These are phyloP conservation scores for Cryptosporidium sp. DNA, from an alignment of 169 alveolate species.

Conservation along the genomic window DNA sequence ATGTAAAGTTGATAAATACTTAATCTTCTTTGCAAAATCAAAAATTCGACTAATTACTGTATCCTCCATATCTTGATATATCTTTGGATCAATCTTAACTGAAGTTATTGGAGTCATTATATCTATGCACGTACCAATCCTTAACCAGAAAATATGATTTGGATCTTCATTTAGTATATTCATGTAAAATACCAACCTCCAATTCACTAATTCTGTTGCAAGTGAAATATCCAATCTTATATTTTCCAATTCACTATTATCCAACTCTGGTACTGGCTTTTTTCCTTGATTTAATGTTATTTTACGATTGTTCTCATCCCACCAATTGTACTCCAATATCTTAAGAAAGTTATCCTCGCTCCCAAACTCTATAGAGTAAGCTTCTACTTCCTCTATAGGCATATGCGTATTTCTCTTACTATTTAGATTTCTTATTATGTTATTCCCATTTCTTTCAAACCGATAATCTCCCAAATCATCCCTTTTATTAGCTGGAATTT, in stretches of 20 bases:
- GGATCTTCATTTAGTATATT: conserved; percentile 34
- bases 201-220: conserved; percentile 60
- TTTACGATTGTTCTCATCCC: neutral
- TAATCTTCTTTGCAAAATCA: conserved; percentile 21
- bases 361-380: conserved; percentile 54
- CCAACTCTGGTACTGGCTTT: conserved; percentile 4
- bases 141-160: conserved; percentile 55
- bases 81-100: conserved; percentile 62
- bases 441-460: neutral
- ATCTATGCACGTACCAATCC: conserved; percentile 39
- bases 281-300: conserved; percentile 15
- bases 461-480: neutral
- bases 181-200: conserved; percentile 73
- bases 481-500: neutral
- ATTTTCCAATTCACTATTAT: neutral
- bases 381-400: conserved; percentile 51
- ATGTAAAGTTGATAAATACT: conserved; percentile 52
- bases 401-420: conserved; percentile 5
- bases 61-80: conserved; percentile 41
- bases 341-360: neutral
- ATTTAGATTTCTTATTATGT: neutral
- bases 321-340: conserved; percentile 61
- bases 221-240: conserved; percentile 39
- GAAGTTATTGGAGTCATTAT: conserved; percentile 62
- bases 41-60: neutral